Conservation (phyloP, 345 rosid genomes). For the Euphorbia lathyris region DNA sequence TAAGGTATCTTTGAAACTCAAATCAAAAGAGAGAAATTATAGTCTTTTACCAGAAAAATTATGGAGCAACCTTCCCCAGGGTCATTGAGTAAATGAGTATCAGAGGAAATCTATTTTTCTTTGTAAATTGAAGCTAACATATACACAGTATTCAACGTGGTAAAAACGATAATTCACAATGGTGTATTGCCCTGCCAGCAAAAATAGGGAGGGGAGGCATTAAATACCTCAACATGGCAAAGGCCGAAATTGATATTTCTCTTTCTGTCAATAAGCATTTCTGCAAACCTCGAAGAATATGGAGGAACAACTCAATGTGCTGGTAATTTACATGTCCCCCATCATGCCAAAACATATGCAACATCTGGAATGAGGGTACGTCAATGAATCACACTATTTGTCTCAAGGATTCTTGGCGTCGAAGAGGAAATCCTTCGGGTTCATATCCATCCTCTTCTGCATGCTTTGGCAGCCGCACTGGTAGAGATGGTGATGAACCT, state of each 20-base stretch:
- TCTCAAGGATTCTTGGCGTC: slow-evolving; percentile 43
- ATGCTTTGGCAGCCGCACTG: slow-evolving; percentile 41
- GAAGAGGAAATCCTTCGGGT: slow-evolving; percentile 59
- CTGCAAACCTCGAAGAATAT: slow-evolving; percentile 9
- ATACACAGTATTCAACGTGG: slow-evolving; percentile 3
- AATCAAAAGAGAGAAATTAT: background rate
- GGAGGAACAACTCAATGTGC: slow-evolving; percentile 6
- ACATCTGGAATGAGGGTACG: slow-evolving; percentile 3
- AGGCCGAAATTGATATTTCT: background rate
- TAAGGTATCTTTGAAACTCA: background rate
- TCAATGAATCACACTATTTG: slow-evolving; percentile 14
- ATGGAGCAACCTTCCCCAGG: background rate
- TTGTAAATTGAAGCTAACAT: slow-evolving; percentile 6
- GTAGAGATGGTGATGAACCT: slow-evolving; percentile 47
- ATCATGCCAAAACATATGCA: slow-evolving; percentile 12
- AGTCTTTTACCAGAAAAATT: background rate
- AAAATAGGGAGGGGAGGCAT: background rate
- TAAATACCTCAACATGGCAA: slow-evolving; percentile 1
- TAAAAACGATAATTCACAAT: slow-evolving; percentile 4
- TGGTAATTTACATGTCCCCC: slow-evolving; percentile 24
- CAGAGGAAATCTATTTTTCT: slow-evolving; percentile 10
- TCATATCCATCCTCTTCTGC: slow-evolving; percentile 40
- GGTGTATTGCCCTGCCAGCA: background rate
- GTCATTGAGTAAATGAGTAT: background rate
- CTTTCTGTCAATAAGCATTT: background rate